Evolutionary conservation across 345 rosid species (phyloP).

Genomic region (Jatropha curcas): DNA sequence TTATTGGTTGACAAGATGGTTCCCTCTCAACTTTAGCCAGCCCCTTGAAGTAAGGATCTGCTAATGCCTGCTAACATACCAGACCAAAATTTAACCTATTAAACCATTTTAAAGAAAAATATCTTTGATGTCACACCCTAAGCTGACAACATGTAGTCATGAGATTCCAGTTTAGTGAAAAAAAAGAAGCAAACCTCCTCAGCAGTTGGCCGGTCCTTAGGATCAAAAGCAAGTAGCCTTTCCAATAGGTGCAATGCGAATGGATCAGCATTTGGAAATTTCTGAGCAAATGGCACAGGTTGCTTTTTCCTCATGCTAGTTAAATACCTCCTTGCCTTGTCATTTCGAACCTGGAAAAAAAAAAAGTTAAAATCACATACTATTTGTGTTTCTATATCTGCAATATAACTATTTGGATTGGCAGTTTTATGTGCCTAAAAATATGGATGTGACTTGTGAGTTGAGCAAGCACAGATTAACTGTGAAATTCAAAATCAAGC

Average conservation of each 20-base stretch:
- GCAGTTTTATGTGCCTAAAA: not conserved
- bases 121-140: not conserved
- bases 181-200: constrained; percentile 59
- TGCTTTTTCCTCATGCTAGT: constrained; percentile 95
- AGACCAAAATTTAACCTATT: constrained; percentile 1
- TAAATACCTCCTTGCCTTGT: constrained; percentile 88
- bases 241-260: constrained; percentile 66
- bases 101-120: not conserved
- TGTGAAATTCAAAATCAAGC: not conserved
- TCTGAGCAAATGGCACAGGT: constrained; percentile 65
- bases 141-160: not conserved
- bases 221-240: constrained; percentile 88
- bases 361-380: not conserved
- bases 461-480: too few species aligned
- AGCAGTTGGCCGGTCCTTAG: constrained; percentile 89
- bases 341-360: constrained; percentile 78
- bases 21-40: constrained; percentile 89
- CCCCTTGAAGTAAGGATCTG: constrained; percentile 90
- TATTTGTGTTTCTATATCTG: not conserved
- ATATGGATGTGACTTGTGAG: too few species aligned
- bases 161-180: not conserved
- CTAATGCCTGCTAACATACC: constrained; percentile 59
- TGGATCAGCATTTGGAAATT: constrained; percentile 86
- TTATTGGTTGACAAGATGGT: constrained; percentile 89
- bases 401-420: not conserved